Conservation (phyloP, 75 land plant genomes). For the Picea glauca region DNA sequence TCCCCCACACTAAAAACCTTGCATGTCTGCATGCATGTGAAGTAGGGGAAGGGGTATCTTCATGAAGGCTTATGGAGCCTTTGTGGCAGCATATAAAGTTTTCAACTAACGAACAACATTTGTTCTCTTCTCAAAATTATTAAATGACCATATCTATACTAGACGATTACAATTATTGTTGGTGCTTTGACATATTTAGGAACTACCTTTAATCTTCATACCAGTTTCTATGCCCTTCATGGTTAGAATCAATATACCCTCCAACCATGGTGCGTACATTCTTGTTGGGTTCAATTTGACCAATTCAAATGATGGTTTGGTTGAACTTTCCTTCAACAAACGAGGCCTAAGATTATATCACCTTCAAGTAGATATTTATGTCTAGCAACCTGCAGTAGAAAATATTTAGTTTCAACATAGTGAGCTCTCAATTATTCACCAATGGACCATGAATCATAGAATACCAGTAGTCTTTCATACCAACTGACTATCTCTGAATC, state of each 20-base stretch:
- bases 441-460: conserved; percentile 49
- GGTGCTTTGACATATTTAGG: too few species aligned
- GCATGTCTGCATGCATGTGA: too few species aligned
- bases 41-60: too few species aligned
- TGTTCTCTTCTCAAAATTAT: too few species aligned
- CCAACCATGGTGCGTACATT: conserved; percentile 88
- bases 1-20: too few species aligned
- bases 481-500: conserved; percentile 79
- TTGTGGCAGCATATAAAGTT: too few species aligned
- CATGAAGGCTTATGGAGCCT: too few species aligned
- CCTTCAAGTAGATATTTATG: conserved; percentile 83
- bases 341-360: conserved; percentile 48
- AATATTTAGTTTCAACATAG: conserved; percentile 61
- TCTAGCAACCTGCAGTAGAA: conserved; percentile 79
- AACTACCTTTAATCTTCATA: conserved; percentile 39
- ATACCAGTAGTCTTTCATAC: conserved; percentile 75
- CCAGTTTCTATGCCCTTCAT: conserved; percentile 99
- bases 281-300: conserved; percentile 73
- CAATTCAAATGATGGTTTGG: conserved; percentile 68
- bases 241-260: conserved; percentile 84
- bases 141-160: too few species aligned
- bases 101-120: too few species aligned
- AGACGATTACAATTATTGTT: too few species aligned
- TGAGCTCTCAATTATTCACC: conserved; percentile 54
- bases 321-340: conserved; percentile 50